These are phyloP conservation scores for Fusarium sp. DNA, from an alignment of 2,329 filamentous ascomycete species.

Conservation along the genomic window DNA sequence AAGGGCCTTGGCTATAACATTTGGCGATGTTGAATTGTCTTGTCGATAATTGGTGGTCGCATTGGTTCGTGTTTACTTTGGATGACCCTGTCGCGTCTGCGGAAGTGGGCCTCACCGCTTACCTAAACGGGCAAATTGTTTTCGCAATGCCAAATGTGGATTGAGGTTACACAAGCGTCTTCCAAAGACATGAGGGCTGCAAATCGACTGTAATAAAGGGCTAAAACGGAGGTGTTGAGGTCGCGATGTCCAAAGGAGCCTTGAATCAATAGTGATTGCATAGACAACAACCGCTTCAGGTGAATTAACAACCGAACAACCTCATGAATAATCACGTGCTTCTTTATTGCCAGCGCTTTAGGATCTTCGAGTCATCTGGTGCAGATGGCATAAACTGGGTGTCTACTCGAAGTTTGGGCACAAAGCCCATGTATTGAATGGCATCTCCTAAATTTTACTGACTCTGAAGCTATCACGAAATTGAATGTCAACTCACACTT, in stretches of 20 bases:
- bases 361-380: not conserved
- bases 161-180: not conserved
- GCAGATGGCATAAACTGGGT: not conserved
- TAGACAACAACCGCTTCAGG: not conserved
- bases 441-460: not conserved
- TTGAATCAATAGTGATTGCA: not conserved
- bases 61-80: slow-evolving; percentile 42
- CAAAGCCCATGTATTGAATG: not conserved
- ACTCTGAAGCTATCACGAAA: not conserved
- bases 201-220: not conserved
- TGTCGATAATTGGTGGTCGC: slow-evolving; percentile 28
- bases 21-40: not conserved
- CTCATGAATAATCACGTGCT: not conserved
- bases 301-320: not conserved
- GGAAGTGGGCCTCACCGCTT: slow-evolving; percentile 42
- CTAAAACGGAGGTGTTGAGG: not conserved
- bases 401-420: not conserved
- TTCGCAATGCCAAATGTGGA: not conserved
- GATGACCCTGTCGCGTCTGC: slow-evolving; percentile 35
- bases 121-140: slow-evolving; percentile 7
- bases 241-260: not conserved
- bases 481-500: no score
- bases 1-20: slow-evolving; percentile 11
- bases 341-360: not conserved
- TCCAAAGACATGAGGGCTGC: not conserved